Conservation (phyloP, 148 eudicot species). For the Camellia lanceoleosa region DNA sequence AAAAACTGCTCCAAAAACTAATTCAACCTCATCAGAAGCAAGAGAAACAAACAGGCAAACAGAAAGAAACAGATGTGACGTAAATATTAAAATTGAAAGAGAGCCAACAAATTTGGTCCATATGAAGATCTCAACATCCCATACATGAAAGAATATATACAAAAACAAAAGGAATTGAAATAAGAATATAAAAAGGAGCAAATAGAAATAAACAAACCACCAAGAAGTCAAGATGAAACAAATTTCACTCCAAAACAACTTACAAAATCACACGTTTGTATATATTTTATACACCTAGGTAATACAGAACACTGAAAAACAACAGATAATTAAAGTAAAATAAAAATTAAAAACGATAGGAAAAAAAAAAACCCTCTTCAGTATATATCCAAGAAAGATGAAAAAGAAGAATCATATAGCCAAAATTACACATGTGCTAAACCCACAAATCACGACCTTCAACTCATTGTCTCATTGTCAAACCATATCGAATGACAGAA, state of each 20-base stretch:
- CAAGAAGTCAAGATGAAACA: background rate
- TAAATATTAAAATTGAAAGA: too few species aligned
- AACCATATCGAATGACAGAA: constrained; percentile 1
- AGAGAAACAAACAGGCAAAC: too few species aligned
- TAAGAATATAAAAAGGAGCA: background rate
- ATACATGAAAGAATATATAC: background rate
- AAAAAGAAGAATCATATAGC: constrained; percentile 8
- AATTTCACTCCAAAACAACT: background rate
- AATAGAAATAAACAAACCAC: background rate
- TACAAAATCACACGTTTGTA: constrained; percentile 11
- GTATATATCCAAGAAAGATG: background rate
- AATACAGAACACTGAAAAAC: constrained; percentile 15
- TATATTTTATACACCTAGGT: constrained; percentile 21
- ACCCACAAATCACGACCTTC: constrained; percentile 12
- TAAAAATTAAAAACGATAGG: background rate
- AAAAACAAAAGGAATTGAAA: background rate
- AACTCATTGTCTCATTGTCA: constrained; percentile 4
- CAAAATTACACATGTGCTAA: constrained; percentile 16
- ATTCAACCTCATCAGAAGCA: too few species aligned
- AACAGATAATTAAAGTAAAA: background rate
- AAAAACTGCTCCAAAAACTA: too few species aligned
- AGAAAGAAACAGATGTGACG: too few species aligned
- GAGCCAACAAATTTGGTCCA: too few species aligned
- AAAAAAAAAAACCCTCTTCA: background rate
- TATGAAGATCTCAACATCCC: too few species aligned